Evolutionary conservation across 129 eudicot genomes (phyloP), one percentile per base, ranked within the genome.

Genomic region (Arctium minus): DNA sequence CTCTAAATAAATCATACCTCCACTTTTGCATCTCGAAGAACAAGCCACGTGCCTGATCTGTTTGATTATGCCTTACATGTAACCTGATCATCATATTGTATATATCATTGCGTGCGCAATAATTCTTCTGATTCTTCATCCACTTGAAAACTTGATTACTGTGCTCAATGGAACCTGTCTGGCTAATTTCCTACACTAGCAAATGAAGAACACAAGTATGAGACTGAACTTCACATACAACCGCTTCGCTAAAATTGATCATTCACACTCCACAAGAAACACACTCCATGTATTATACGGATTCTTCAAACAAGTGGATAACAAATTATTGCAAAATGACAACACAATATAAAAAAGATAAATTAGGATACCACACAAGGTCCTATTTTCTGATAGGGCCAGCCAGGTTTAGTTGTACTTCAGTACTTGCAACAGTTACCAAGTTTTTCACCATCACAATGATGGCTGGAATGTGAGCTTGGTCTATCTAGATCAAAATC

Each of bases 11-110:
- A 73, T 53, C 85, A 72, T 82, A 93, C 99, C 98, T 93, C 99
- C 99, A 96, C 83, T 89, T 87, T 84, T 96, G 98, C 99, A 96
- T 96, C 90, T 96, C 99, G 69, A 96, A 93, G 82, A 96, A 96
- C 84, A 96, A 86, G 48, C 99, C 99, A 70, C 99, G 99, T 46
- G 99, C 99, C 86, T 93, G 97, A 70, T 96, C 99, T 70, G 87
- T 86, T 75, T 79, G 98, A 81, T 92, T 92, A 83, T 96, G 97
- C 78, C 99, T 90, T 27, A 90, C 99, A 88, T 93, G 91, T 80
- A 93, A 81, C 82, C 98, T 87, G 84, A 96, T 93, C 99, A 96
- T 90, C 99, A 93, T 92, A 81, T 96, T 96, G 94, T 96, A 96
- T 75, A 96, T 96, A 80, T 96, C 99, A 81, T 85, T 93, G 56